These are phyloP conservation scores for Suillus paluster DNA, from an alignment of 768 basidiomycete species.

Conservation along the genomic window DNA sequence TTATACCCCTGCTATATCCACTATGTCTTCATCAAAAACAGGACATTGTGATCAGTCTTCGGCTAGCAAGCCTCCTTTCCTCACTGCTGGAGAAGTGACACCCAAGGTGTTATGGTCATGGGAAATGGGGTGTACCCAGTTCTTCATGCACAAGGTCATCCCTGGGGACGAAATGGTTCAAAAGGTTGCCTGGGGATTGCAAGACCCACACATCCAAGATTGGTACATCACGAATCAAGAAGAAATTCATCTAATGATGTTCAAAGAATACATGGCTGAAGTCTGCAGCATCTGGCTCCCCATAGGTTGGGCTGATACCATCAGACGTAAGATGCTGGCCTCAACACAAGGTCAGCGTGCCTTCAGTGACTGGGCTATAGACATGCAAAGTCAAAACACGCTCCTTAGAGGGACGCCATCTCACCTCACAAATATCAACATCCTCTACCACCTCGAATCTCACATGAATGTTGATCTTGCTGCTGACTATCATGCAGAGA, in stretches of 20 bases:
- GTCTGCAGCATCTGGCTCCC: constrained; percentile 11
- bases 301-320: constrained; percentile 8
- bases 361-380: background rate
- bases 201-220: constrained; percentile 8
- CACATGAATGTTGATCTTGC: constrained; percentile 3
- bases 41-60: background rate
- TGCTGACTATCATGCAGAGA: background rate
- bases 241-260: background rate
- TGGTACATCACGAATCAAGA: constrained; percentile 9
- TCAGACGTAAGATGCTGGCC: background rate
- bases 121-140: background rate
- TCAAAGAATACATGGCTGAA: constrained; percentile 8
- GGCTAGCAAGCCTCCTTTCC: background rate
- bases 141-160: background rate
- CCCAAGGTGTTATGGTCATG: too few relatives aligned
- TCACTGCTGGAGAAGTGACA: too few relatives aligned
- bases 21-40: background rate
- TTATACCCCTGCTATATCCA: background rate
- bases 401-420: background rate
- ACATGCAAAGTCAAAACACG: constrained; percentile 2
- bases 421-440: background rate
- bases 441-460: constrained; percentile 5
- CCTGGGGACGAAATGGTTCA: background rate
- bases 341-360: background rate
- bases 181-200: constrained; percentile 5